Base-by-base conservation (phyloP, 257 asterid genomes). In the Mentha longifolia region DNA sequence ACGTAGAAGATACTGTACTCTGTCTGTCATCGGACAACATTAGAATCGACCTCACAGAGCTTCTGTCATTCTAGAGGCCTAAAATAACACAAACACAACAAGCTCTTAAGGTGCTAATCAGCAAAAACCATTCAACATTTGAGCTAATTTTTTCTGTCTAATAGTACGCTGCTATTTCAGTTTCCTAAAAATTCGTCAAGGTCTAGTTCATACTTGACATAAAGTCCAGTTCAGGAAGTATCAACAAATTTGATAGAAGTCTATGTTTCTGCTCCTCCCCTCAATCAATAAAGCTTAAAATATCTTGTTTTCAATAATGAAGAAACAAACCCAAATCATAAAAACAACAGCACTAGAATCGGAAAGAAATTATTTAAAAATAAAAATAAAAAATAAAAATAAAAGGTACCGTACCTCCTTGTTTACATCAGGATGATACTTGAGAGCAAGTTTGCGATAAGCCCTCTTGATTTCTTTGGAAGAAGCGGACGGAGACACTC, bases 361-460 rank as follows among this genome's bases (percentile, higher is more conserved):
- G 30, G 7, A 45, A 50, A 70, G 46, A 4, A 7, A 22, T 74
- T 85, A n/a, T n/a, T n/a, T n/a, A n/a, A n/a, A n/a, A n/a, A n/a
- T n/a, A n/a, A n/a, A n/a, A n/a, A n/a, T n/a, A n/a, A n/a, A n/a
- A n/a, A n/a, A n/a, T 85, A 59, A 9, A 3, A 20, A 28, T 0
- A 3, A 28, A 28, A 28, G 31, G 31, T 79, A 90, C n/a, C n/a
- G 31, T 79, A 90, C 98, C 95, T 86, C 85, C 80, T 95, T 95
- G 76, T 91, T 95, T 14, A 91, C 98, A 87, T 95, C 97, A 19
- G 98, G 98, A 63, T 95, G 98, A 76, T 85, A 89, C 85, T 95
- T 88, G 2, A 95, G 89, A 76, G 98, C 99, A 62, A 91, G 92
- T 85, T 77, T 91, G 9, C 99, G 84, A 70, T 91, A 91, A 39